Conservation (phyloP, 257 asterid species). For the Gentiana dahurica region DNA sequence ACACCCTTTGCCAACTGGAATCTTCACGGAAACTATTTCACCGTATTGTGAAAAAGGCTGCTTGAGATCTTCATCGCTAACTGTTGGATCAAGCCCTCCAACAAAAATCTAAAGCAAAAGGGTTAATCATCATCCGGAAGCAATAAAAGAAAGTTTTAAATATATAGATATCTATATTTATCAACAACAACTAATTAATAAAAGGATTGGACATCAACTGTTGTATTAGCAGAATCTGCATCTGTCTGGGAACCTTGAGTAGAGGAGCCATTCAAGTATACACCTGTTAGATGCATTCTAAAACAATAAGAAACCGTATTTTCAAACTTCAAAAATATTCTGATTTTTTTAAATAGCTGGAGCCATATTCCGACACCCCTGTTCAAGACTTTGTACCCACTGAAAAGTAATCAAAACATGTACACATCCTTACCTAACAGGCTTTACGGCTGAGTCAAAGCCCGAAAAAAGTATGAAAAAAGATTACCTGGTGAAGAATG, state of each 20-base stretch:
- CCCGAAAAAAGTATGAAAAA: too few species aligned
- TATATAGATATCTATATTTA: background rate
- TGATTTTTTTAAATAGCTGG: too few species aligned
- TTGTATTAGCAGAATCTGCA: constrained; percentile 75
- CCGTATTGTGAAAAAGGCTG: constrained; percentile 78
- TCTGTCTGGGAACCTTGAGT: constrained; percentile 64
- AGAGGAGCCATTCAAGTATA: constrained; percentile 60
- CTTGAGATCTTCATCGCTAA: constrained; percentile 75
- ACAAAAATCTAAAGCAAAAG: constrained; percentile 58
- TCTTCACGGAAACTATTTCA: constrained; percentile 74
- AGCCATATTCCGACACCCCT: too few species aligned
- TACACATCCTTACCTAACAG: too few species aligned
- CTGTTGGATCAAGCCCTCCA: constrained; percentile 89
- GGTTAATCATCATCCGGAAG: constrained; percentile 18
- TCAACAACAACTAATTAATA: constrained; percentile 3
- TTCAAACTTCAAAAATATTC: too few species aligned
- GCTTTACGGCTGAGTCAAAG: too few species aligned
- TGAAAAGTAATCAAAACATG: too few species aligned
- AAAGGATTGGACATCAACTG: constrained; percentile 49
- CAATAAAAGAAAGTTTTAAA: background rate
- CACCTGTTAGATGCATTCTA: constrained; percentile 28
- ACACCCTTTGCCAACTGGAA: constrained; percentile 87
- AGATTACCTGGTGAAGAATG: too few species aligned
- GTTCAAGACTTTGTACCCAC: too few species aligned
- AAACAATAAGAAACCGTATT: too few species aligned